A percentile compares a stretch with the other conserved stretches of the same genome.
Evolutionary conservation across 2,329 filamentous ascomycete genomes (phyloP).

Genomic region (Colletotrichum truncatum): DNA sequence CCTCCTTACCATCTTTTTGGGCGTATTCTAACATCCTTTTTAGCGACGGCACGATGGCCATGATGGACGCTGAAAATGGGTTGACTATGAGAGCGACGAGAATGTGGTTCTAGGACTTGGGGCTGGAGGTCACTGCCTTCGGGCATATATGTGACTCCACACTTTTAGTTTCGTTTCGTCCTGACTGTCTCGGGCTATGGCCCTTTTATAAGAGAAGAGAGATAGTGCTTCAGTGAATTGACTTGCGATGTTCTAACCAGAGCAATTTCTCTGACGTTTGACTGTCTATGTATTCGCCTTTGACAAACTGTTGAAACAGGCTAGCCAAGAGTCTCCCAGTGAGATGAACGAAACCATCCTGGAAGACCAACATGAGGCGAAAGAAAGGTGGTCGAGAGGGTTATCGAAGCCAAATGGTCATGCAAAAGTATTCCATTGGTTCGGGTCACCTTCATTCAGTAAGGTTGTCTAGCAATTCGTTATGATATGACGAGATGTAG

Average conservation of each 20-base stretch:
- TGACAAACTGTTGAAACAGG: too few relatives aligned
- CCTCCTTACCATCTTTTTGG: background rate
- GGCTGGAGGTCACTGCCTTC: slow-evolving; percentile 17
- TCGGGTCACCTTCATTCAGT: too few relatives aligned
- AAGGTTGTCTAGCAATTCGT: too few relatives aligned
- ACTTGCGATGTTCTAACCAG: too few relatives aligned
- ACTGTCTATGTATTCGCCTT: background rate
- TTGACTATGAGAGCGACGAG: background rate
- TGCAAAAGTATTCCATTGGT: too few relatives aligned
- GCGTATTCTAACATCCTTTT: background rate
- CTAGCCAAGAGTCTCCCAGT: too few relatives aligned
- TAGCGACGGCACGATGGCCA: background rate
- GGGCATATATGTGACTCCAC: slow-evolving; percentile 2
- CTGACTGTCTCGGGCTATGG: background rate
- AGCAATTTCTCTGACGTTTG: too few relatives aligned
- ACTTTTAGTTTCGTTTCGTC: background rate
- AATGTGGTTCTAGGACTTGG: background rate
- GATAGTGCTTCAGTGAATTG: background rate
- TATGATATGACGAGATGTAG: too few relatives aligned
- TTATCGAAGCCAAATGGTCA: too few relatives aligned
- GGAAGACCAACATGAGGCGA: too few relatives aligned
- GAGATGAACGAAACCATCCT: too few relatives aligned
- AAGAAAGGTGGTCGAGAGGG: too few relatives aligned
- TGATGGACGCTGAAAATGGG: background rate
- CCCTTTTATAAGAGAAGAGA: background rate